Evolutionary conservation across 371 early-diverging fungal genomes (phyloP), one percentile per base, ranked within the genome.

Genomic region (Mortierella sp.): DNA sequence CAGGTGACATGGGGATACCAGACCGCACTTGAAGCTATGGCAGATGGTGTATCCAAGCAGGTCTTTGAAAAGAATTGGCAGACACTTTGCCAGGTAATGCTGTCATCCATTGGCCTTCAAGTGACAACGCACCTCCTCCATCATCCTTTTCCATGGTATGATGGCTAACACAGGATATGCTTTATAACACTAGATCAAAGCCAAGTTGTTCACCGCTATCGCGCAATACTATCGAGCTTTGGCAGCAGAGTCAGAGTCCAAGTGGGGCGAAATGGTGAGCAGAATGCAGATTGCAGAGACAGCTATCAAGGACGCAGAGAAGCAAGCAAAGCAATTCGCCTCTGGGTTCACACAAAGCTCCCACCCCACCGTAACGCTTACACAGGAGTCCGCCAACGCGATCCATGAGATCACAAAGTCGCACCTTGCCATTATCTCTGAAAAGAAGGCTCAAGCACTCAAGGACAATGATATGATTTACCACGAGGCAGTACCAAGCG

Each of bases 401-500:
- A 58, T 95, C 19, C 82, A 85, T 48, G 94, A 94, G 19, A 82
- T 87, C 14, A 82, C 87, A 39, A 91, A 92, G 55, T 68, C 86
- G 0, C 64, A 84, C 47, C 78, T 85, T 13, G 87, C 88, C 4
- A 53, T 84, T 1, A 87, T 87, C 56, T 74, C 84, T 0, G 94
- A 94, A 50, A 84, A 90, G 56, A 82, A 85, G 58, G 72, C 78
- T 0, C 69, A 79, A 3, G 88, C 90, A 0, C 82, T 83, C 18
- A 90, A 91, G 43, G 98, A 98, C 82, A 98, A 98, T 66, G 98
- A 98, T 68, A 81, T 98, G 80, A 91, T 98, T 46, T 98, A 98
- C 78, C 94, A 96, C 81, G 96, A 93, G 43, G 64, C 87, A 0
- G 94, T 95, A 0, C 97, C 97, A 7, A 88, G 87, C 64, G 88